Conservation (phyloP, 192 early-diverging fungal species). For the Piromyces finnis region DNA sequence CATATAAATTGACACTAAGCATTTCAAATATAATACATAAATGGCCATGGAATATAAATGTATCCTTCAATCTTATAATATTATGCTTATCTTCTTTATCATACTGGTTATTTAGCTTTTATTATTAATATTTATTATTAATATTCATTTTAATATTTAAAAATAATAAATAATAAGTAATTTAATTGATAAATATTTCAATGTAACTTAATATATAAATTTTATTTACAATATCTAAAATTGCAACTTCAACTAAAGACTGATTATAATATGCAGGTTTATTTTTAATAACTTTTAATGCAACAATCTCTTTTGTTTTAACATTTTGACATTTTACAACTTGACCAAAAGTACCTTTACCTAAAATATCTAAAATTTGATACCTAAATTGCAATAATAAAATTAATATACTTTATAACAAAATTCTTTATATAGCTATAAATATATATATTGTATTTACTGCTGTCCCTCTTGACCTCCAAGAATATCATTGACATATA, state of each 20-base stretch:
- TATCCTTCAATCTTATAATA: conserved; percentile 72
- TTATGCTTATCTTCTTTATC: conserved; percentile 77
- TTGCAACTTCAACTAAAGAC: conserved; percentile 89
- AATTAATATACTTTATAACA: neutral
- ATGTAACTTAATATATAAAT: too few relatives aligned
- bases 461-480: conserved; percentile 75
- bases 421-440: neutral
- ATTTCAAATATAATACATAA: conserved; percentile 95
- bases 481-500: conserved; percentile 93
- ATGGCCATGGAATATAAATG: conserved; percentile 83
- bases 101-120: conserved; percentile 70
- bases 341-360: conserved; percentile 96
- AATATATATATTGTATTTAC: conserved; percentile 18
- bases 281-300: conserved; percentile 97
- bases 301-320: conserved; percentile 77
- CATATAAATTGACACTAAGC: conserved; percentile 91
- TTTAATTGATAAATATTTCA: too few relatives aligned
- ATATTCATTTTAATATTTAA: neutral
- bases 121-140: neutral
- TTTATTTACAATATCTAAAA: conserved; percentile 64
- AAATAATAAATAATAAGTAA: too few relatives aligned
- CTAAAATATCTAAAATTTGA: conserved; percentile 80
- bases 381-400: conserved; percentile 30
- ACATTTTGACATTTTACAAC: conserved; percentile 90
- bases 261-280: conserved; percentile 95